Base-by-base conservation (phyloP, 495 filamentous ascomycete species). In the Podospora appendiculata region DNA sequence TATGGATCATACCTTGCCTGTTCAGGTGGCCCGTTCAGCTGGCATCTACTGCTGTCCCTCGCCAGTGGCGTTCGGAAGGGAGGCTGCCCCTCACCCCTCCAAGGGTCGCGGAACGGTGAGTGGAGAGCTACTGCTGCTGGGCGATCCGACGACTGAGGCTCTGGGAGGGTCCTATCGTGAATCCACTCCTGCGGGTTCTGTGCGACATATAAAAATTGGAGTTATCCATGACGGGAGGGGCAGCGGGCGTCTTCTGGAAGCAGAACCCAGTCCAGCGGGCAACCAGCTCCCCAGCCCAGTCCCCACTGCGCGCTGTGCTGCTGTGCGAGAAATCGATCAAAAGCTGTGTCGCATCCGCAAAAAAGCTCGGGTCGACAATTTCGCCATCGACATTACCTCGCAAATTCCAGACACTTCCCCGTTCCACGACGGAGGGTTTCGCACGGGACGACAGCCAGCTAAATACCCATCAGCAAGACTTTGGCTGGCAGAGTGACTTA, bases 161-260 rank as follows among this genome's bases (percentile, higher is more conserved):
- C 66, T 69, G 58, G 64, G 66, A 69, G 66, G 66, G 64, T 62
- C 66, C 58, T 55, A 62, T 65, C 58, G 62, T 60, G 61, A 69
- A 69, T 58, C 65, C 66, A 69, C 66, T 58, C 61, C 57, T 60
- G 63, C 63, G 63, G 66, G 59, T 58, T 65, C 59, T 69, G 66
- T 69, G 64, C 55, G 60, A 69, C 66, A 60, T 66, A 53, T 47
- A 61, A 54, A 62, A 60, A 55, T 61, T 56, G 61, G 57, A 55
- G 56, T 59, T 53, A 52, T 57, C 53, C 25, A 25, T 5, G 25
- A 25, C 2, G 25, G 5, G 25, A 25, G 25, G 25, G 25, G 25
- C 25, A 25, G 61, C 56, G 63, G 64, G 61, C 57, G 53, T 55
- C 19, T 64, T 64, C 65, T 62, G 60, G 60, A 64, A 66, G 61